A percentile compares a stretch with the other conserved stretches of the same genome.
These are phyloP conservation scores for Coriaria nepalensis DNA, from an alignment of 306 rosid species.

Conservation along the genomic window DNA sequence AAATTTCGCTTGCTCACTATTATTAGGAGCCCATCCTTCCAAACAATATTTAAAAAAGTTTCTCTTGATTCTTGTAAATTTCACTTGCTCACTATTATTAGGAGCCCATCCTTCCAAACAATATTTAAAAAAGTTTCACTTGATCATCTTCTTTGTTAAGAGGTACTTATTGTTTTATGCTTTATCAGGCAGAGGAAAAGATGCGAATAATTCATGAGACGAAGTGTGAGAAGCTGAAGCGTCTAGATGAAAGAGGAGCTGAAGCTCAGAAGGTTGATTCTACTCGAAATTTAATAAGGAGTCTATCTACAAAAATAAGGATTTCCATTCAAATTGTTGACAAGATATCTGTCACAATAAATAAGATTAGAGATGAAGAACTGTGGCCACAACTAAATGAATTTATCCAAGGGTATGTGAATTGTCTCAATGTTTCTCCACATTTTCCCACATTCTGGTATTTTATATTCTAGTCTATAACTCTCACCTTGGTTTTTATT, in stretches of 20 bases:
- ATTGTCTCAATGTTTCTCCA: slow-evolving; percentile 8
- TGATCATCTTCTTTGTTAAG: slow-evolving; percentile 1
- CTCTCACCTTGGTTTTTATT: no score
- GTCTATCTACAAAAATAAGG: slow-evolving; percentile 69
- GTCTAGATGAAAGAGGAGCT: slow-evolving; percentile 68
- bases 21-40: no score
- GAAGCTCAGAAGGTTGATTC: slow-evolving; percentile 59
- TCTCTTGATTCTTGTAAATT: no score
- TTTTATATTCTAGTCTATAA: no score
- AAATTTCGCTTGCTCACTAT: no score
- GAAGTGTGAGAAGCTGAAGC: slow-evolving; percentile 58
- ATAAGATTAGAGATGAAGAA: slow-evolving; percentile 83
- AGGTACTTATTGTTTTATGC: slow-evolving; percentile 9
- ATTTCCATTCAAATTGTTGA: slow-evolving; percentile 93
- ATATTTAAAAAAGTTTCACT: no score
- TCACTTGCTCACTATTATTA: no score
- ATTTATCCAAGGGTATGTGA: slow-evolving; percentile 75
- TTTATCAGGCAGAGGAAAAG: slow-evolving; percentile 80
- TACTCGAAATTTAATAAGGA: slow-evolving; percentile 47
- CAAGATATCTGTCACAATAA: slow-evolving; percentile 70
- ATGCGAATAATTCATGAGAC: slow-evolving; percentile 76
- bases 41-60: no score
- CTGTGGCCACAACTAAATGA: slow-evolving; percentile 82
- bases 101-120: no score
- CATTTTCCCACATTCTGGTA: no score